phyloP scores from a whole-genome alignment of 495 filamentous ascomycete genomes.

The Xeromyces bisporus region DNA sequence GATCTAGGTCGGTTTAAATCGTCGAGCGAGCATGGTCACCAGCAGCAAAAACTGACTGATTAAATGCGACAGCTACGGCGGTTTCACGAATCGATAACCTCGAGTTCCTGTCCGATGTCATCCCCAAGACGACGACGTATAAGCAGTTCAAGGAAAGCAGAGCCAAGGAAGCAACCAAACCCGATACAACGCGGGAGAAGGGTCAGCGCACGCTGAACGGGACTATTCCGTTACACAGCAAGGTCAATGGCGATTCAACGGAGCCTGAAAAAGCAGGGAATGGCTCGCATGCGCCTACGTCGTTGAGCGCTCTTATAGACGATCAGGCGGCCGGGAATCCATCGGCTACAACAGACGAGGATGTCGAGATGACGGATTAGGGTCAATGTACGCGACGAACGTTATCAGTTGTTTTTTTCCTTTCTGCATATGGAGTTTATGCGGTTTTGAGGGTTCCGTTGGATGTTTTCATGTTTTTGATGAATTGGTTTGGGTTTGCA shows the following conservation, averaged over 20 bases:
- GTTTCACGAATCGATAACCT: constrained; percentile 83
- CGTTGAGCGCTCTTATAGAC: constrained; percentile 23
- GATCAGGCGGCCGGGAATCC: constrained; percentile 17
- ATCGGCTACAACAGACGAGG: constrained; percentile 13
- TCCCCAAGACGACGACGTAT: constrained; percentile 70
- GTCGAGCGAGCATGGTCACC: too few relatives aligned
- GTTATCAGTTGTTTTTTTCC: constrained; percentile 2
- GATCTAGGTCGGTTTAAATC: constrained; percentile 64
- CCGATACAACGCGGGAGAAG: constrained; percentile 25
- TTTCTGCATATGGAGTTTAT: not conserved
- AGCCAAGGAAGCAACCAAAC: constrained; percentile 28
- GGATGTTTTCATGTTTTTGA: constrained; percentile 4
- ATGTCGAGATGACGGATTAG: constrained; percentile 40
- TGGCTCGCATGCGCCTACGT: constrained; percentile 9
- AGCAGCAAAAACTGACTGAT: too few relatives aligned
- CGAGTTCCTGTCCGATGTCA: constrained; percentile 82
- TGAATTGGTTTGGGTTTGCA: constrained; percentile 1
- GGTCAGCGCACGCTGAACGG: constrained; percentile 38
- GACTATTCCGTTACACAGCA: constrained; percentile 6
- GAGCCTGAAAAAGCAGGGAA: constrained; percentile 13
- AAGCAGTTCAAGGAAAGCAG: constrained; percentile 58
- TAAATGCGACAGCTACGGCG: constrained; percentile 72
- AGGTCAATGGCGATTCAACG: constrained; percentile 17
- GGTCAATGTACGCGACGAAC: too few relatives aligned
- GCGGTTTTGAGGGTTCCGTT: constrained; percentile 1